Evolutionary conservation across 2,329 filamentous ascomycete genomes (phyloP), one percentile per base, ranked within the genome.

Genomic region (Bipolaris gigantea): DNA sequence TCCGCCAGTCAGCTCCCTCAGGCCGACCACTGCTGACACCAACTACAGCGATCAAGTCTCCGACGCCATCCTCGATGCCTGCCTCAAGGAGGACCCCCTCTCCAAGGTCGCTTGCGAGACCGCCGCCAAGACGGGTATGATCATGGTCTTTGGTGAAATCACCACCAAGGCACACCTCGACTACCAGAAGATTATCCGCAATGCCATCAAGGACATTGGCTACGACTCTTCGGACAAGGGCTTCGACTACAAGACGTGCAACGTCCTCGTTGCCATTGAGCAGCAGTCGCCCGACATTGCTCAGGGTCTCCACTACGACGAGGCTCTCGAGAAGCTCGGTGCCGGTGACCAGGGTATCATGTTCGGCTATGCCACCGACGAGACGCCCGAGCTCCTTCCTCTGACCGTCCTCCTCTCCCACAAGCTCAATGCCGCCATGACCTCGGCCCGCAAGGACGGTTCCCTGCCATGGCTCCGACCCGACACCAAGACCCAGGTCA

Each of bases 291-390:
- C 93, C 73, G 94, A 99, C 80, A 99, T 99, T 74, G 94, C 94
- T 69, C 94, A 97, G 83, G 94, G 94, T 85, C 90, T 99, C 53
- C 91, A 97, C 85, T 96, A 96, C 79, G 94, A 99, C 66, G 85
- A 97, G 83, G 92, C 91, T 67, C 89, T 99, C 45, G 94, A 99
- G 87, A 88, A 96, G 81, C 88, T 99, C 64, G 94, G 94, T 80
- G 94, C 94, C 61, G 94, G 94, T 89, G 94, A 99, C 81, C 94
- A 99, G 85, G 94, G 94, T 84, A 97, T 99, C 85, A 99, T 99
- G 94, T 99, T 99, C 80, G 94, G 94, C 73, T 99, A 99, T 85
- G 94, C 94, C 78, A 96, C 94, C 73, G 94, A 99, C 74, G 94
- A 99, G 86, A 97, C 94, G 71, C 92, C 93, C 60, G 94, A 99